These are phyloP conservation scores for Anthracocystis setariae DNA, from an alignment of 1,284 basidiomycete genomes.

Conservation along the genomic window DNA sequence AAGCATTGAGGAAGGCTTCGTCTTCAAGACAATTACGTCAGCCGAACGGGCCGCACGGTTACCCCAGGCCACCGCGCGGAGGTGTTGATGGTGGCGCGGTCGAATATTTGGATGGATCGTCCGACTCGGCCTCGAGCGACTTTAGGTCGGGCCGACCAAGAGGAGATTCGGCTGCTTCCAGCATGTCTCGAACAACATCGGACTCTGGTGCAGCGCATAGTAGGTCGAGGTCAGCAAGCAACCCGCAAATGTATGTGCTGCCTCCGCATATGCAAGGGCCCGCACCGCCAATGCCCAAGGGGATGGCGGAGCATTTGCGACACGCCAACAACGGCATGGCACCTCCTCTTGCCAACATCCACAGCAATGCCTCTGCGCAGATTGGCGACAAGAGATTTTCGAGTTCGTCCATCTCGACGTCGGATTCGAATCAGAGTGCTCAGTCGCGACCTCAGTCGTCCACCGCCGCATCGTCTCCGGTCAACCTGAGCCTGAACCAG, in stretches of 20 bases:
- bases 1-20: constrained; percentile 55
- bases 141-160: constrained; percentile 18
- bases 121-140: constrained; percentile 35
- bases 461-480: constrained; percentile 57
- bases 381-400: constrained; percentile 49
- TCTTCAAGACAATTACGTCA: constrained; percentile 54
- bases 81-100: constrained; percentile 40
- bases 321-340: background rate
- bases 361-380: background rate
- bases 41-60: constrained; percentile 10
- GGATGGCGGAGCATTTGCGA: background rate
- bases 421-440: constrained; percentile 45
- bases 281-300: constrained; percentile 51
- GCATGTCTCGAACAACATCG: constrained; percentile 44
- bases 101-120: constrained; percentile 47
- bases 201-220: constrained; percentile 34
- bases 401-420: constrained; percentile 49
- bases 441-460: constrained; percentile 48
- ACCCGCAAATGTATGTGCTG: constrained; percentile 47
- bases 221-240: constrained; percentile 50
- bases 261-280: constrained; percentile 33
- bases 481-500: constrained; percentile 34
- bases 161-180: constrained; percentile 32
- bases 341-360: background rate
- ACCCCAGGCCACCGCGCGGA: constrained; percentile 12